Conservation (phyloP, 306 rosid genomes). For the Malus sylvestris region DNA sequence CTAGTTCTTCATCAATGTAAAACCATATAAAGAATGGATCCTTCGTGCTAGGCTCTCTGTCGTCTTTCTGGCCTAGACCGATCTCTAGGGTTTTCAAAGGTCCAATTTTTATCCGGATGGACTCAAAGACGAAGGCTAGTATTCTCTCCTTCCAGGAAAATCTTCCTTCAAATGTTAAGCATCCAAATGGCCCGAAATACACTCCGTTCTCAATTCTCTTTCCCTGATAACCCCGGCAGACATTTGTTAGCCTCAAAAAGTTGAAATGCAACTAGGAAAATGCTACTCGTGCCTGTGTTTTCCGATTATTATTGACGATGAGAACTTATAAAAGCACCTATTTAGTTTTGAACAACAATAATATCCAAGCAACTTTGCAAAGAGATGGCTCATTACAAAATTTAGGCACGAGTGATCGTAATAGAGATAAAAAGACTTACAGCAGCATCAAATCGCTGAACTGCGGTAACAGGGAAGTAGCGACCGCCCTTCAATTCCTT, state of each 20-base stretch:
- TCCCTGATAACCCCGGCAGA: conserved; percentile 44
- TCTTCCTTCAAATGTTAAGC: conserved; percentile 84
- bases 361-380: neutral
- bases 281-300: neutral
- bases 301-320: neutral
- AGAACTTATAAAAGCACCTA: neutral
- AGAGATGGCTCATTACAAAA: neutral
- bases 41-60: conserved; percentile 61
- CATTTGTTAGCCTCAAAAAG: conserved; percentile 20
- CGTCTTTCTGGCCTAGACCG: conserved; percentile 66
- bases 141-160: conserved; percentile 74
- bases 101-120: conserved; percentile 64
- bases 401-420: neutral
- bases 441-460: conserved; percentile 88
- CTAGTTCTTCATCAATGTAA: conserved; percentile 89
- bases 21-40: conserved; percentile 92
- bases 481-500: conserved; percentile 63
- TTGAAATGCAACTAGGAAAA: conserved; percentile 13
- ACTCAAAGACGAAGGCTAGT: conserved; percentile 68
- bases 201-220: conserved; percentile 90
- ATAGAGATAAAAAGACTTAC: conserved; percentile 45
- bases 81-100: conserved; percentile 69
- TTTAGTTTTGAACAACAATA: neutral
- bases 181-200: conserved; percentile 80
- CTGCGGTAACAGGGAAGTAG: conserved; percentile 81